These are phyloP conservation scores for Parasitella parasitica DNA, from an alignment of 371 early-diverging fungal species.

Conservation along the genomic window DNA sequence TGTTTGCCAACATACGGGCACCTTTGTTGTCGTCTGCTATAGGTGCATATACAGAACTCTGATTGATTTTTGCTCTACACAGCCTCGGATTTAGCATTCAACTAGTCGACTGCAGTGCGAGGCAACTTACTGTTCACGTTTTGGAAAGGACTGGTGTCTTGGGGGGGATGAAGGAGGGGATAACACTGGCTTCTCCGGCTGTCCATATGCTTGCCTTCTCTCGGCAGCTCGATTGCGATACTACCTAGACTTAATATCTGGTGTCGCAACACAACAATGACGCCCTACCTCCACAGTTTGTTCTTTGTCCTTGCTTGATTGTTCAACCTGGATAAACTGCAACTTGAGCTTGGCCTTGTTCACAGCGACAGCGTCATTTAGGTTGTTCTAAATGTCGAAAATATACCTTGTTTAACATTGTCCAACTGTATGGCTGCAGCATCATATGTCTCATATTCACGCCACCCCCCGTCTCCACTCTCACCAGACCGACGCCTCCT, in stretches of 20 bases:
- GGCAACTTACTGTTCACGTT: slow-evolving; percentile 12
- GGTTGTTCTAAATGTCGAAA: slow-evolving; percentile 33
- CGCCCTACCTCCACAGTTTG: slow-evolving; percentile 28
- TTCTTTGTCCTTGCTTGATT: slow-evolving; percentile 17
- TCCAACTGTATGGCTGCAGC: background rate
- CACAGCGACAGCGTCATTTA: slow-evolving; percentile 31
- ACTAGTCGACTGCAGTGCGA: no score
- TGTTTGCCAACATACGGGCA: slow-evolving; percentile 40
- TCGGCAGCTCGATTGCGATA: slow-evolving; percentile 73
- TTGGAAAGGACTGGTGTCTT: background rate
- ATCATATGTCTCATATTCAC: background rate
- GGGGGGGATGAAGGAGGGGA: slow-evolving; percentile 19
- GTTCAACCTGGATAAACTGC: slow-evolving; percentile 19
- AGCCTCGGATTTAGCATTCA: no score
- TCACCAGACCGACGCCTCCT: background rate
- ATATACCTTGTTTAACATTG: background rate
- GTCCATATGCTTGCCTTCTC: slow-evolving; percentile 65
- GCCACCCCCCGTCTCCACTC: background rate
- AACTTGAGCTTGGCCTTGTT: slow-evolving; percentile 35
- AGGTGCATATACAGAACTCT: slow-evolving; percentile 30
- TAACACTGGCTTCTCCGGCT: slow-evolving; percentile 49
- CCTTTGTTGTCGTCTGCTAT: slow-evolving; percentile 43
- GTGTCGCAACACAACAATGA: background rate
- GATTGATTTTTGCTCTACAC: background rate
- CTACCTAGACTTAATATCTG: no score